These are phyloP conservation scores for Fraxinus pennsylvanica DNA, from an alignment of 257 asterid species.

Conservation along the genomic window DNA sequence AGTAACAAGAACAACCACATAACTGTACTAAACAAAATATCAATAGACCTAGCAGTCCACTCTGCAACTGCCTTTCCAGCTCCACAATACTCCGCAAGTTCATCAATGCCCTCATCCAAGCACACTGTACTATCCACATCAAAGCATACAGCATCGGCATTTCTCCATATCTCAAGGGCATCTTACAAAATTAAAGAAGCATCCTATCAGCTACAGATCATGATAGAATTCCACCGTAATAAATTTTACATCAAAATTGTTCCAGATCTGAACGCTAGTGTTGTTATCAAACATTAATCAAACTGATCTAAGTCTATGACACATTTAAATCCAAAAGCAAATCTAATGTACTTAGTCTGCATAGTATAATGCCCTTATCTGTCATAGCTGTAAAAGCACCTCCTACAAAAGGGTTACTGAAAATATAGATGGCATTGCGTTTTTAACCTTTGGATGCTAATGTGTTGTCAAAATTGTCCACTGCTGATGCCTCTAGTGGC, in stretches of 20 bases:
- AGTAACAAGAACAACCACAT: not conserved
- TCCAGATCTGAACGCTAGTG: not conserved
- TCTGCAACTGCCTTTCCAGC: constrained; percentile 96
- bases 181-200: constrained; percentile 46
- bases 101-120: constrained; percentile 96
- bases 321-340: not conserved
- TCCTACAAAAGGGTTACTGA: not conserved
- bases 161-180: constrained; percentile 74
- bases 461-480: constrained; percentile 54
- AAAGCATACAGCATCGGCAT: constrained; percentile 82
- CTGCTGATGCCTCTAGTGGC: constrained; percentile 50
- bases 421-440: not conserved
- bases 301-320: not conserved
- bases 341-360: not conserved
- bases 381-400: not conserved
- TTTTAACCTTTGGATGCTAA: constrained; percentile 69
- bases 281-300: not conserved
- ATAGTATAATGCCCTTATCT: not conserved
- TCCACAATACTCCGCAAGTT: constrained; percentile 94
- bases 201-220: constrained; percentile 28
- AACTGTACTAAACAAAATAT: not conserved
- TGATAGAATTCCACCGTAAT: not conserved
- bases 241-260: not conserved
- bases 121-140: constrained; percentile 98
- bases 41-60: constrained; percentile 80